Conservation (phyloP, 352 stramenopile species). For the Globisporangium paroecandrum region DNA sequence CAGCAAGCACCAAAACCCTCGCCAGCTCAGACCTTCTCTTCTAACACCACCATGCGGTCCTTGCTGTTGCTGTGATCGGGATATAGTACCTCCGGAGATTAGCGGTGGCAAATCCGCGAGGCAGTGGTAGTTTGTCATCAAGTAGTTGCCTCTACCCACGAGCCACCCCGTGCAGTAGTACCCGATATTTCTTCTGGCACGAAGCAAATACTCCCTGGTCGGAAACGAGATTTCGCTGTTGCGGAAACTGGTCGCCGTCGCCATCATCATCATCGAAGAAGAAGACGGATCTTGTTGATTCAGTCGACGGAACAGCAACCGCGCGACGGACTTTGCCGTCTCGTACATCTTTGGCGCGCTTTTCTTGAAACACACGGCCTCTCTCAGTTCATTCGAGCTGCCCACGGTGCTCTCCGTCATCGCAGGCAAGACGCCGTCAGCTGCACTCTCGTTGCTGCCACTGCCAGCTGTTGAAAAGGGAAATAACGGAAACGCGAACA, state of each 20-base stretch:
- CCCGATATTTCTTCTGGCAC: conserved; percentile 15
- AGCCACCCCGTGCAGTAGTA: conserved; percentile 65
- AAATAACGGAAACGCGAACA: conserved; percentile 20
- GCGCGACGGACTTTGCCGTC: conserved; percentile 42
- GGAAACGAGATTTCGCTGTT: background rate
- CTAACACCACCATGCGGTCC: background rate
- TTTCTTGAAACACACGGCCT: conserved; percentile 57
- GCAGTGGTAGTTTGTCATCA: conserved; percentile 74
- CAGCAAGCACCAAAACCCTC: background rate
- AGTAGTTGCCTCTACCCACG: conserved; percentile 47
- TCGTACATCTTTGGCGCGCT: conserved; percentile 50
- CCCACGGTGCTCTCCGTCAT: conserved; percentile 47
- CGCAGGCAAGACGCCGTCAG: background rate
- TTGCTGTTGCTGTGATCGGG: background rate
- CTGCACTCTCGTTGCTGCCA: background rate
- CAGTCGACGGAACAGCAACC: conserved; percentile 41
- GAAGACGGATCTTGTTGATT: background rate
- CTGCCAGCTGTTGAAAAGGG: background rate
- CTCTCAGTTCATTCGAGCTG: conserved; percentile 42
- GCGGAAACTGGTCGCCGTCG: background rate
- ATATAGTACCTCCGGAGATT: conserved; percentile 11
- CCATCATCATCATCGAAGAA: background rate
- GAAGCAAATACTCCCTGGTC: background rate
- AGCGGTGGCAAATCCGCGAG: conserved; percentile 20
- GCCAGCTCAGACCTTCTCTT: background rate